A percentile compares a stretch with the other conserved stretches of the same genome.
phyloP scores from a whole-genome alignment of 371 early-diverging fungal genomes.

The Cladochytrium tenue region DNA sequence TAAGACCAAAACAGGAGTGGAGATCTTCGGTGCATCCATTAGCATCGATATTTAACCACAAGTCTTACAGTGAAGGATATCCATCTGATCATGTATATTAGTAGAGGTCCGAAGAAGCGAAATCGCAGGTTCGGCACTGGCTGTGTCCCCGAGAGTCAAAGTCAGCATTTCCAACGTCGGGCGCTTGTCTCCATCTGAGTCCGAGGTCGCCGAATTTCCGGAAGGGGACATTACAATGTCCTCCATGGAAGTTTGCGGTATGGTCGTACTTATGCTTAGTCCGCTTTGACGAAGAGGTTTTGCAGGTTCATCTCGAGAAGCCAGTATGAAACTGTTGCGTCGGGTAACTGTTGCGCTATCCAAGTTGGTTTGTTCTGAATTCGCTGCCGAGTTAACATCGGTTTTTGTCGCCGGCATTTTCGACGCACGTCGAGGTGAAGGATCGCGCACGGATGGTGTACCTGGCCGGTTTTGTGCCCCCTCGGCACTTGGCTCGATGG shows the following conservation, averaged over 20 bases:
- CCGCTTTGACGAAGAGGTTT: neutral
- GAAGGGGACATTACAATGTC: too few relatives aligned
- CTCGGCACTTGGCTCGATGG: neutral
- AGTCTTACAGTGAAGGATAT: slow-evolving; percentile 69
- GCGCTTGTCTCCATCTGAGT: too few relatives aligned
- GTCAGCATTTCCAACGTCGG: slow-evolving; percentile 39
- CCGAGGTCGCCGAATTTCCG: too few relatives aligned
- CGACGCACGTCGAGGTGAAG: neutral
- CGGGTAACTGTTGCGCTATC: neutral
- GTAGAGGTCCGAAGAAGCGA: slow-evolving; percentile 63
- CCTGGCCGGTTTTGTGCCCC: neutral
- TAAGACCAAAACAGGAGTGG: slow-evolving; percentile 65
- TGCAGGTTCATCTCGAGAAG: too few relatives aligned
- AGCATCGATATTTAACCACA: neutral
- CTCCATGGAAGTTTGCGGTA: too few relatives aligned
- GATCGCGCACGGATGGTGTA: neutral
- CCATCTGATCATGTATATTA: slow-evolving; percentile 81
- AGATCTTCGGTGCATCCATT: slow-evolving; percentile 41
- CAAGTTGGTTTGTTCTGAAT: too few relatives aligned
- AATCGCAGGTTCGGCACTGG: slow-evolving; percentile 65
- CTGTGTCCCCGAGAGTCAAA: slow-evolving; percentile 69
- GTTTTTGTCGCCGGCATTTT: neutral
- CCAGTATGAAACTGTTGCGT: neutral
- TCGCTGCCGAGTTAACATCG: neutral
- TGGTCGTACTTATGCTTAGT: neutral